Evolutionary conservation across 2,329 filamentous ascomycete genomes (phyloP).

Genomic region (Penicillium freii): DNA sequence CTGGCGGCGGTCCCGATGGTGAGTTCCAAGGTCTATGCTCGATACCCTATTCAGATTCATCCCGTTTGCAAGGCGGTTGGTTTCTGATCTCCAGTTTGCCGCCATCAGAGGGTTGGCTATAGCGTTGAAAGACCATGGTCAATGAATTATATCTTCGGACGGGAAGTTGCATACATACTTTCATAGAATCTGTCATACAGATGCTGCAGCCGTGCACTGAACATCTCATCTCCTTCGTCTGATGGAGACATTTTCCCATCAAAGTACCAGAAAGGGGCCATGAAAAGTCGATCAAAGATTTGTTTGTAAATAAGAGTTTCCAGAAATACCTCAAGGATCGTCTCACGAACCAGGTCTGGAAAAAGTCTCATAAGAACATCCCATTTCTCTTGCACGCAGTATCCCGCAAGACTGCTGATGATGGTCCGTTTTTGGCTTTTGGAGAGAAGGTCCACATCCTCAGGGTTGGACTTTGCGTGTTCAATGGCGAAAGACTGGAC

Average conservation of each 20-base stretch:
- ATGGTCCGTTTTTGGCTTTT: background rate
- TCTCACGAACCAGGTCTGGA: background rate
- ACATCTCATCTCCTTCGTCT: background rate
- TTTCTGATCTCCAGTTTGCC: background rate
- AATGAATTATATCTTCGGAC: too few species aligned
- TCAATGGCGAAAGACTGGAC: too few species aligned
- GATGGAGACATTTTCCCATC: background rate
- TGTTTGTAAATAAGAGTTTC: background rate
- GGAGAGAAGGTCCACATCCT: background rate
- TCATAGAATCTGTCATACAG: background rate
- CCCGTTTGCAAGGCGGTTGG: background rate
- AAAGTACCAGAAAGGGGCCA: background rate
- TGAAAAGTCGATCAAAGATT: background rate
- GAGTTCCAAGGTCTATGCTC: background rate
- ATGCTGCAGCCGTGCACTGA: background rate
- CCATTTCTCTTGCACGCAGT: background rate
- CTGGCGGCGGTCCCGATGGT: background rate
- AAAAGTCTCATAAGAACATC: background rate
- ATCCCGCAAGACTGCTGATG: background rate
- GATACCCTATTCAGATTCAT: accelerated
- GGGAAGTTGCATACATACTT: background rate
- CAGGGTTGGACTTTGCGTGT: background rate
- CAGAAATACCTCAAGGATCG: background rate
- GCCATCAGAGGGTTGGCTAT: background rate
- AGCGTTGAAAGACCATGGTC: too few species aligned